Conservation (phyloP, 2,329 filamentous ascomycete species). For the Neoscytalidium dimidiatum region DNA sequence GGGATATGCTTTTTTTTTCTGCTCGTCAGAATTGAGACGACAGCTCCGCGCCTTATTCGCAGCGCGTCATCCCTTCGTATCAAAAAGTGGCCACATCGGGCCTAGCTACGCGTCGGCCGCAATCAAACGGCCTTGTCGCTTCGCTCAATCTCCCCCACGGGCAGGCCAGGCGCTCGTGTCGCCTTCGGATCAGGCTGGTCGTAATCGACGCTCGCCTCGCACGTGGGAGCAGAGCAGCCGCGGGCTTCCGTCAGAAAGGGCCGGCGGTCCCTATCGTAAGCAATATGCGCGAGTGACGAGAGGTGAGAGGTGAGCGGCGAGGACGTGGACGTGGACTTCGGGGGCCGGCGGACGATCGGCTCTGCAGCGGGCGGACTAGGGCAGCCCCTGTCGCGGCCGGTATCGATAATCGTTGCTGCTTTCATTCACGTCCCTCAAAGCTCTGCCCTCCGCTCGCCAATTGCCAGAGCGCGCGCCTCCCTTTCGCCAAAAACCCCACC, state of each 20-base stretch:
- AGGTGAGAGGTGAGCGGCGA: background rate
- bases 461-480: conserved; percentile 16
- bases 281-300: background rate
- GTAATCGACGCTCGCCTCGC: background rate
- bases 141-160: background rate
- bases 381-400: conserved; percentile 4
- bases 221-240: conserved; percentile 6
- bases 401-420: conserved; percentile 11
- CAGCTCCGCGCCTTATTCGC: background rate
- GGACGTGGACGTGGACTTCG: no score
- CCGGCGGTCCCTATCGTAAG: background rate
- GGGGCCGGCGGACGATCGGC: background rate
- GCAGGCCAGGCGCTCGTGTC: conserved; percentile 8
- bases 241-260: background rate
- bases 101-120: background rate
- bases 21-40: background rate
- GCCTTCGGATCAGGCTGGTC: background rate
- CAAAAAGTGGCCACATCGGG: conserved; percentile 8
- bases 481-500: conserved; percentile 15
- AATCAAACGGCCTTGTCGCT: conserved; percentile 5
- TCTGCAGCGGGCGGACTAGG: background rate
- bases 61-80: conserved; percentile 9
- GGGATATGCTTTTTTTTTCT: background rate
- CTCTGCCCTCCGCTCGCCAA: conserved; percentile 13
- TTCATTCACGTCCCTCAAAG: background rate